Conservation (phyloP, 345 rosid species). For the Citrus sinensis region DNA sequence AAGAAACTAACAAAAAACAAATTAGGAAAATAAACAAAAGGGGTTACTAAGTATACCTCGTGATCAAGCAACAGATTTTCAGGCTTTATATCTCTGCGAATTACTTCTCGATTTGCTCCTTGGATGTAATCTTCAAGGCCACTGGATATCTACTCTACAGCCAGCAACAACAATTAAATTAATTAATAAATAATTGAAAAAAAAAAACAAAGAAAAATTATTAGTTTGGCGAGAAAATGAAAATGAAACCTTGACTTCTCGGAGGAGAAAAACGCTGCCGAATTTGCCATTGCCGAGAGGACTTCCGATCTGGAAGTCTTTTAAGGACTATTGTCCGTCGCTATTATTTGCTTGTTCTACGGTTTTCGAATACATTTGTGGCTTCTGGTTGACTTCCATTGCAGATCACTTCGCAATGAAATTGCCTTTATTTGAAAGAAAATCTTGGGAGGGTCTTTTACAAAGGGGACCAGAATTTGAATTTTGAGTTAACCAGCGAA, state of each 20-base stretch:
- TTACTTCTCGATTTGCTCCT: constrained; percentile 29
- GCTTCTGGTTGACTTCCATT: background rate
- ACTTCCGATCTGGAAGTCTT: constrained; percentile 80
- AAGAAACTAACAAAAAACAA: background rate
- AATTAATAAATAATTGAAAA: background rate
- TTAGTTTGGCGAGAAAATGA: background rate
- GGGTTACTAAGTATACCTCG: constrained; percentile 42
- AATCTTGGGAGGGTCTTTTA: too few relatives aligned
- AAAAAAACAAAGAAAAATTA: too few relatives aligned
- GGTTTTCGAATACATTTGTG: background rate
- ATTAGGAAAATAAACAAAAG: background rate
- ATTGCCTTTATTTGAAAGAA: too few relatives aligned
- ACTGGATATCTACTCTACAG: too few relatives aligned
- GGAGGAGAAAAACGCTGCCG: constrained; percentile 80
- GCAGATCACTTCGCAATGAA: background rate
- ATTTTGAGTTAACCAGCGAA: background rate
- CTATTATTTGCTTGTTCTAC: constrained; percentile 21
- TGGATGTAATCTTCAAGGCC: too few relatives aligned
- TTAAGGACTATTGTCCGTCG: constrained; percentile 49
- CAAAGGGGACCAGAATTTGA: background rate
- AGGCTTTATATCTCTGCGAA: constrained; percentile 94
- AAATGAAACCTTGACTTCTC: constrained; percentile 57
- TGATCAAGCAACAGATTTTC: constrained; percentile 94
- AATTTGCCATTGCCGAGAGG: constrained; percentile 91
- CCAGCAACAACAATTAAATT: too few relatives aligned